Conservation (phyloP, 1,139 yeast species). For the Lodderomyces jiufengensis region DNA sequence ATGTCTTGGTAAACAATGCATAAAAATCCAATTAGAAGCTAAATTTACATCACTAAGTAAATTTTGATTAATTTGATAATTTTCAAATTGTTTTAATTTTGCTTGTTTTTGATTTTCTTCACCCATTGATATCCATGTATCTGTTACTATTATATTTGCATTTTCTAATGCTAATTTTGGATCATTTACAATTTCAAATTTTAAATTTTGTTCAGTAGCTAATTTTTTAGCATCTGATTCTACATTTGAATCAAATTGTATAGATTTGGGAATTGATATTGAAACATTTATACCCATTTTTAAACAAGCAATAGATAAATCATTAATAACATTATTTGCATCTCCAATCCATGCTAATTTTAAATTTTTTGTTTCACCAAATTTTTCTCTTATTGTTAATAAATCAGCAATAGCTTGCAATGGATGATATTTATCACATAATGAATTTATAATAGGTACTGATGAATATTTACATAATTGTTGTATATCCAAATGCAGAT, state of each 20-base stretch:
- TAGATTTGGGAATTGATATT: constrained; percentile 76
- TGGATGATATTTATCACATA: constrained; percentile 92
- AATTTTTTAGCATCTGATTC: constrained; percentile 51
- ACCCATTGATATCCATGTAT: constrained; percentile 98
- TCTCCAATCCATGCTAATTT: constrained; percentile 97
- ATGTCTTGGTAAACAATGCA: constrained; percentile 98
- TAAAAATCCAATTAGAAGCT: constrained; percentile 72
- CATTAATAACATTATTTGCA: constrained; percentile 92
- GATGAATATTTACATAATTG: constrained; percentile 70
- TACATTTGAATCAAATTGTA: constrained; percentile 61
- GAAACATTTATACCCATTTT: constrained; percentile 81
- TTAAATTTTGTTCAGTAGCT: constrained; percentile 50
- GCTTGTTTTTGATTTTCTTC: constrained; percentile 75
- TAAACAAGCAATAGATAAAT: constrained; percentile 85
- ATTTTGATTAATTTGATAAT: constrained; percentile 75
- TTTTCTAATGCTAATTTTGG: constrained; percentile 67
- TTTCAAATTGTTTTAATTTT: constrained; percentile 76
- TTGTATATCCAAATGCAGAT: constrained; percentile 75
- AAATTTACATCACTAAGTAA: constrained; percentile 59
- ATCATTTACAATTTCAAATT: constrained; percentile 64
- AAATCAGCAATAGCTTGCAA: constrained; percentile 92
- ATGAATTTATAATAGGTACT: constrained; percentile 90
- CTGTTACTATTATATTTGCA: constrained; percentile 89
- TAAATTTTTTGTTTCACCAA: constrained; percentile 56
- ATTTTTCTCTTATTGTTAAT: constrained; percentile 77